Percentiles rank a stretch among this genome's conserved stretches.
phyloP scores from a whole-genome alignment of 139 green algal species.

The Chlamydomonas schloesseri region DNA sequence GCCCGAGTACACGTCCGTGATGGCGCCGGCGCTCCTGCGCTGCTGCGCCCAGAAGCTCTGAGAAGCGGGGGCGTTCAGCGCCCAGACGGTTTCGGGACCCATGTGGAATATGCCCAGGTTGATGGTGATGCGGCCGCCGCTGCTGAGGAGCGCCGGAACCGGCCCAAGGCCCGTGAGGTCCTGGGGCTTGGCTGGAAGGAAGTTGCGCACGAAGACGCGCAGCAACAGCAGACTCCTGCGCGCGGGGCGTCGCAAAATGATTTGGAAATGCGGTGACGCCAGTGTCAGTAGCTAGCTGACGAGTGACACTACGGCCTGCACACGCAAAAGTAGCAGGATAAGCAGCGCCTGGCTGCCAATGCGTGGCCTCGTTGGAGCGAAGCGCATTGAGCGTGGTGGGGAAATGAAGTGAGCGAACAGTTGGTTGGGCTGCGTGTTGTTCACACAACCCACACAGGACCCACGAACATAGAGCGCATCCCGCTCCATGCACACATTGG shows the following conservation, averaged over 20 bases:
- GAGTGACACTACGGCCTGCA: too few species aligned
- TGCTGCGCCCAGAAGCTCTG: slow-evolving; percentile 25
- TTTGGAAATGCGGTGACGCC: background rate
- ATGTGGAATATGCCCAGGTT: background rate
- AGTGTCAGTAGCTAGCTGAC: too few species aligned
- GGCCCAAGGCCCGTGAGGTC: slow-evolving; percentile 23
- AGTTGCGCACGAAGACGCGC: slow-evolving; percentile 21
- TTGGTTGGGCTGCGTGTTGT: too few species aligned
- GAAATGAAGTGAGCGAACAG: too few species aligned
- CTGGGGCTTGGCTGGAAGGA: slow-evolving; percentile 15
- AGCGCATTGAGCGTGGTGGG: too few species aligned
- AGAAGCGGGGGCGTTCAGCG: background rate
- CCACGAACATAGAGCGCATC: too few species aligned
- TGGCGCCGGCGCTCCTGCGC: too few species aligned
- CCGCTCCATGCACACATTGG: too few species aligned
- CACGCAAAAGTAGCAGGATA: too few species aligned
- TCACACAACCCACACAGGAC: too few species aligned
- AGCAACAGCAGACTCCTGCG: slow-evolving; percentile 30
- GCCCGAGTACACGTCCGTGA: background rate
- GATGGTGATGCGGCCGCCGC: background rate
- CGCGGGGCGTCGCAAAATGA: background rate
- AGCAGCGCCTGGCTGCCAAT: too few species aligned
- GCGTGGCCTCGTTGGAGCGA: too few species aligned
- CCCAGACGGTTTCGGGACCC: background rate
- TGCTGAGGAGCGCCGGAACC: slow-evolving; percentile 30